These are phyloP conservation scores for Globisporangium camurandrum DNA, from an alignment of 352 stramenopile species.

Conservation along the genomic window DNA sequence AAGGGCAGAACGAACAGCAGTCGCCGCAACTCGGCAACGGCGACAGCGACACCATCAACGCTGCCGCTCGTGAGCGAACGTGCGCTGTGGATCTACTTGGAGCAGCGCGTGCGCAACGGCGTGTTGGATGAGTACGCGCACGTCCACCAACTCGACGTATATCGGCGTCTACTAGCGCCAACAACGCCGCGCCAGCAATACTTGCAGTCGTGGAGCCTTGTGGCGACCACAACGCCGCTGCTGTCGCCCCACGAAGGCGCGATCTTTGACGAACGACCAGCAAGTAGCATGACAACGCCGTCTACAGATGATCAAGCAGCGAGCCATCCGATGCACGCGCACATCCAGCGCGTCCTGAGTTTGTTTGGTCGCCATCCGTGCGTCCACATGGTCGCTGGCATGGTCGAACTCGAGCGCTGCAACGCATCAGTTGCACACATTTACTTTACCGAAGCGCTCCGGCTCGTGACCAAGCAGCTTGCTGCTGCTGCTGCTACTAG, in stretches of 20 bases:
- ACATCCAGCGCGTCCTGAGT: conserved; percentile 15
- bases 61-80: conserved; percentile 22
- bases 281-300: background rate
- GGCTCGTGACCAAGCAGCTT: conserved; percentile 15
- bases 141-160: conserved; percentile 39
- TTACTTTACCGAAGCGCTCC: conserved; percentile 36
- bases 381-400: conserved; percentile 39
- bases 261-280: conserved; percentile 12
- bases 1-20: background rate
- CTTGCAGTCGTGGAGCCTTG: background rate
- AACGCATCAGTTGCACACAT: conserved; percentile 25
- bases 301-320: too few relatives aligned
- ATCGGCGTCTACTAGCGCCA: conserved; percentile 29
- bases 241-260: conserved; percentile 31
- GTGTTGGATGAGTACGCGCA: conserved; percentile 37
- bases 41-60: background rate
- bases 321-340: conserved; percentile 13
- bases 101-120: conserved; percentile 21
- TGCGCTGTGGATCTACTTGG: conserved; percentile 34
- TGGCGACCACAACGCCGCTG: conserved; percentile 2
- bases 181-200: conserved; percentile 1
- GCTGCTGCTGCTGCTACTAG: too few relatives aligned
- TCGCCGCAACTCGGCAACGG: background rate
- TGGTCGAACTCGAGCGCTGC: conserved; percentile 42
- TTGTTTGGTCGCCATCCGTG: conserved; percentile 22